A percentile compares a stretch with the other conserved stretches of the same genome.
Evolutionary conservation across 2,329 filamentous ascomycete species (phyloP).

Genomic region (Tolypocladium cylindrosporum): DNA sequence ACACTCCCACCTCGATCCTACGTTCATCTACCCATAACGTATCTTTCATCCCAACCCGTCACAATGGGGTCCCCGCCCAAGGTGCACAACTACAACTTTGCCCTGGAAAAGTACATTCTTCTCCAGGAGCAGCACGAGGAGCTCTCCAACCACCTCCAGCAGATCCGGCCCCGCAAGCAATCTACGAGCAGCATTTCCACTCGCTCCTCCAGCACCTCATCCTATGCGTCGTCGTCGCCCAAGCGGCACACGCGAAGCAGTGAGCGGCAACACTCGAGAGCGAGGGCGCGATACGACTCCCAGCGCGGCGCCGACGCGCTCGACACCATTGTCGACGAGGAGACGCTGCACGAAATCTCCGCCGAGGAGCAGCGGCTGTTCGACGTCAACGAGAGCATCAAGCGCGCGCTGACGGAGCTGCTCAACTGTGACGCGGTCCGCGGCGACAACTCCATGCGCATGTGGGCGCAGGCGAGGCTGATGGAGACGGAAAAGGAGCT

Average conservation of each 20-base stretch:
- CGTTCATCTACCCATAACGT: not conserved
- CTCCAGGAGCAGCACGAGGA: conserved; percentile 45
- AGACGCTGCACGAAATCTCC: conserved; percentile 37
- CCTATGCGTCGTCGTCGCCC: conserved; percentile 42
- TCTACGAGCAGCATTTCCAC: conserved; percentile 23
- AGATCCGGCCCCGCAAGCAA: conserved; percentile 32
- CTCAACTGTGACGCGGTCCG: conserved; percentile 50
- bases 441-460: conserved; percentile 39
- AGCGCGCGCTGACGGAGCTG: conserved; percentile 49
- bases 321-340: conserved; percentile 35
- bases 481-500: conserved; percentile 53
- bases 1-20: conserved; percentile 4
- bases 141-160: conserved; percentile 39
- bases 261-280: conserved; percentile 13
- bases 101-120: conserved; percentile 43
- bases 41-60: not conserved
- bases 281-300: conserved; percentile 18
- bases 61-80: conserved; percentile 17
- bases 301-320: conserved; percentile 15
- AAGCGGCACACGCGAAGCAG: conserved; percentile 27
- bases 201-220: conserved; percentile 44
- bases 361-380: conserved; percentile 43
- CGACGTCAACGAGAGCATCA: conserved; percentile 50
- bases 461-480: conserved; percentile 47
- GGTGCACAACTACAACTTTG: conserved; percentile 30